Percentiles rank a stretch among this genome's conserved stretches.
Conservation (phyloP, 139 green algal genomes). For the Coelastrella sp. region DNA sequence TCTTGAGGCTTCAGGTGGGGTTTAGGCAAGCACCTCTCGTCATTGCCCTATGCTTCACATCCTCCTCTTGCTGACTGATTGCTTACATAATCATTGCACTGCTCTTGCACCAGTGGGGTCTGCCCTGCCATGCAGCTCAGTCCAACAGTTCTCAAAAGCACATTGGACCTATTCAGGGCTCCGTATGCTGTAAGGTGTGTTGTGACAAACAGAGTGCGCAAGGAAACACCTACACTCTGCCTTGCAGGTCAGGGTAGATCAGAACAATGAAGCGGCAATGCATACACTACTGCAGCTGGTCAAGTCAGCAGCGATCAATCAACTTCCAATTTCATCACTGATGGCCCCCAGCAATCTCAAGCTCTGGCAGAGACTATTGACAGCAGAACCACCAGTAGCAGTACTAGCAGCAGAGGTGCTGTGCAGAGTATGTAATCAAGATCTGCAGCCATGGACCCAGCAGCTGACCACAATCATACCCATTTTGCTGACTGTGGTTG, state of each 20-base stretch:
- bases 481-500: neutral
- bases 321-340: neutral
- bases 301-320: neutral
- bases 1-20: slow-evolving; percentile 33
- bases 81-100: too few species aligned
- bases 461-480: neutral
- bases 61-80: too few species aligned
- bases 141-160: too few species aligned
- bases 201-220: too few species aligned
- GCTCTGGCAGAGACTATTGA: neutral
- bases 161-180: too few species aligned
- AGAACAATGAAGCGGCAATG: neutral
- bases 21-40: too few species aligned
- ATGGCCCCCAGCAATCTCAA: neutral
- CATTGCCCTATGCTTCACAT: too few species aligned
- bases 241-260: neutral
- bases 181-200: too few species aligned
- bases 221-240: neutral
- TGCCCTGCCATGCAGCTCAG: too few species aligned
- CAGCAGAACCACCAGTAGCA: neutral
- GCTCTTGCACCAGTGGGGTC: too few species aligned
- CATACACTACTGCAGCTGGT: neutral
- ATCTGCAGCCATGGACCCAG: neutral
- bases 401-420: slow-evolving; percentile 33
- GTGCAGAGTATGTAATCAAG: slow-evolving; percentile 24